Conservation (phyloP, 1,139 yeast genomes). For the Saccharomyces hybrid region DNA sequence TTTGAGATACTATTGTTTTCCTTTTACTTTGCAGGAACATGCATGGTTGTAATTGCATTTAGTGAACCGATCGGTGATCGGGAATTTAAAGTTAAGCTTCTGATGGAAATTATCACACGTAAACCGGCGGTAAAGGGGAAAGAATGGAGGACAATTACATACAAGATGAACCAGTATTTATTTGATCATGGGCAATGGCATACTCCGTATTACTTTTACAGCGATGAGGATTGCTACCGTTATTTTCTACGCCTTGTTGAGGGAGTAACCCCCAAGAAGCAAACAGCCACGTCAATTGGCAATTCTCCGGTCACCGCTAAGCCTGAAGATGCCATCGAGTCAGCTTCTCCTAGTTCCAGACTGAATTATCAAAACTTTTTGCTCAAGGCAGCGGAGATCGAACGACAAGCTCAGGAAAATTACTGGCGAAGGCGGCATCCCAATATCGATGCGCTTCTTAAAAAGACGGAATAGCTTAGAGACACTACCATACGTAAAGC, state of each 20-base stretch:
- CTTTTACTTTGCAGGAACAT: too few species aligned
- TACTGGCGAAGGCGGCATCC: neutral
- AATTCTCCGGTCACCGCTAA: neutral
- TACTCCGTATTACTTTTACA: neutral
- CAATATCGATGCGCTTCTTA: neutral
- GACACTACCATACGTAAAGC: neutral
- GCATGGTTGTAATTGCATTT: too few species aligned
- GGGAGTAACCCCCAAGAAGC: neutral
- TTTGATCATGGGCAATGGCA: neutral
- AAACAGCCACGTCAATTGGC: neutral
- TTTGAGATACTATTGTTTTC: too few species aligned
- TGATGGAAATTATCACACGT: neutral
- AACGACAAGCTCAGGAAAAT: neutral
- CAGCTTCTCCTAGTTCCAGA: neutral
- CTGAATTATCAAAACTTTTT: neutral
- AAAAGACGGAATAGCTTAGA: neutral
- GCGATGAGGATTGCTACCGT: neutral
- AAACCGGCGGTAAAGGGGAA: neutral
- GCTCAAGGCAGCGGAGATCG: neutral
- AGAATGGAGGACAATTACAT: neutral
- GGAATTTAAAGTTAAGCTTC: too few species aligned
- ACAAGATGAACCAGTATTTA: neutral
- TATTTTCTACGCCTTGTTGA: neutral
- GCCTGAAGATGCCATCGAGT: neutral
- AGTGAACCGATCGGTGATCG: too few species aligned